Evolutionary conservation across 2,329 filamentous ascomycete species (phyloP).

Genomic region (Sordariomycetes sp.): DNA sequence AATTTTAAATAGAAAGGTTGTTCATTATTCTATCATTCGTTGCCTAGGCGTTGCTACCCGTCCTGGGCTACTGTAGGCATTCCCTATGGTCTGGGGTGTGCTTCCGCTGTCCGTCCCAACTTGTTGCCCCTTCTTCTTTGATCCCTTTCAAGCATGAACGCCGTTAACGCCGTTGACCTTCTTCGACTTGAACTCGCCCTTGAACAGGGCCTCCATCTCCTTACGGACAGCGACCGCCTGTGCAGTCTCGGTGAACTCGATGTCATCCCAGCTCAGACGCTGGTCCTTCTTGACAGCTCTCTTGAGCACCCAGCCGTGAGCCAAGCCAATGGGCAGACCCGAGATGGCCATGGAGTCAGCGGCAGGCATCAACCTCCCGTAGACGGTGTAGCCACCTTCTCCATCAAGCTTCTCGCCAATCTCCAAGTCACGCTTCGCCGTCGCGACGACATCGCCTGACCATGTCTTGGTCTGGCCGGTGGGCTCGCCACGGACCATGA

Average conservation of each 20-base stretch:
- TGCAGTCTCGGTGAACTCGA: slow-evolving; percentile 28
- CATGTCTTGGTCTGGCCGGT: slow-evolving; percentile 33
- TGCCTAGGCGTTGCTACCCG: no score
- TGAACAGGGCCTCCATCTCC: slow-evolving; percentile 32
- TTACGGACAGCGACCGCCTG: slow-evolving; percentile 28
- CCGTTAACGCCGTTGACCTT: slow-evolving; percentile 9
- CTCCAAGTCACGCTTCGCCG: slow-evolving; percentile 33
- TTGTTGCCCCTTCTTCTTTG: no score
- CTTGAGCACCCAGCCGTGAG: slow-evolving; percentile 30
- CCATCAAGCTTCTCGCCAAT: slow-evolving; percentile 33
- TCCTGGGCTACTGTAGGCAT: no score
- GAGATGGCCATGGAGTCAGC: slow-evolving; percentile 27
- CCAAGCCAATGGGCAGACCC: slow-evolving; percentile 31
- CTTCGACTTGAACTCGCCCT: slow-evolving; percentile 11
- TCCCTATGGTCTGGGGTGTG: no score
- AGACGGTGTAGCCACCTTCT: slow-evolving; percentile 34
- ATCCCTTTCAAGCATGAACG: no score
- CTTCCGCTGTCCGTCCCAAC: no score
- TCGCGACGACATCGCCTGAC: slow-evolving; percentile 34
- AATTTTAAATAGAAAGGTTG: no score
- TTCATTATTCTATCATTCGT: no score
- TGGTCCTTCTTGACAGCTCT: slow-evolving; percentile 28
- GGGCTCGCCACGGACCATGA: slow-evolving; percentile 34
- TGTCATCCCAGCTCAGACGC: slow-evolving; percentile 30
- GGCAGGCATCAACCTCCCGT: slow-evolving; percentile 31